Base-by-base conservation (phyloP, 1,284 basidiomycete genomes). In the Sphagnurus paluster region DNA sequence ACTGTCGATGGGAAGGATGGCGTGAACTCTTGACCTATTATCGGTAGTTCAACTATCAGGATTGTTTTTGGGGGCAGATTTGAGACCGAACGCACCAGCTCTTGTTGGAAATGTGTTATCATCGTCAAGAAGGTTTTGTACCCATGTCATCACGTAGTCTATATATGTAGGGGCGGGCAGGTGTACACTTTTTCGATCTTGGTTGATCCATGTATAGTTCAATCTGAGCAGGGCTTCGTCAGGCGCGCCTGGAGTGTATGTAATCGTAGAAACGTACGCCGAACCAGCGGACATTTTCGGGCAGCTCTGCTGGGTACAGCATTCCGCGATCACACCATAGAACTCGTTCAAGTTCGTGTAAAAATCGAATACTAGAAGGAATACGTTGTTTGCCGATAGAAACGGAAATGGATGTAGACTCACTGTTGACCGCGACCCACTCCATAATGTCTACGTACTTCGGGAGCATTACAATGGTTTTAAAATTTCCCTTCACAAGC, bases 101-200 rank as follows among this genome's bases (percentile, higher is more conserved):
- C 97, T 98, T 6, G 95, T 98, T 1, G 96, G 96, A 72, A 99
- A 99, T 21, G 90, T 85, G 50, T 74, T 80, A 60, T 98, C 94
- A 68, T 98, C 96, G 57, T 94, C 88, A 28, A 98, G 77, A 21
- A 97, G 74, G 60, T 95, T 95, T 62, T 98, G 93, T 4, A 97
- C 82, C 95, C 95, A 98, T 9, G 93, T 95, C 90, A 98, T 95
- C 54, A 98, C 95, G 66, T 96, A 99, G 73, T 99, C 96, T 54
- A 98, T 95, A 69, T 99, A 98, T 20, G 93, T 96, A 5, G 96
- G 92, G 3, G 96, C 96, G 11, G 96, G 88, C 0, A 99, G 76
- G 56, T 96, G 85, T 32, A 98, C 91, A 56, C 88, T 90, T 64
- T 95, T 95, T 46, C 94, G 89, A 67, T 91, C 91, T 61, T 91